A percentile compares a stretch with the other conserved stretches of the same genome.
Conservation (phyloP, 208 protist species). For the Herpetomonas tarakana region DNA sequence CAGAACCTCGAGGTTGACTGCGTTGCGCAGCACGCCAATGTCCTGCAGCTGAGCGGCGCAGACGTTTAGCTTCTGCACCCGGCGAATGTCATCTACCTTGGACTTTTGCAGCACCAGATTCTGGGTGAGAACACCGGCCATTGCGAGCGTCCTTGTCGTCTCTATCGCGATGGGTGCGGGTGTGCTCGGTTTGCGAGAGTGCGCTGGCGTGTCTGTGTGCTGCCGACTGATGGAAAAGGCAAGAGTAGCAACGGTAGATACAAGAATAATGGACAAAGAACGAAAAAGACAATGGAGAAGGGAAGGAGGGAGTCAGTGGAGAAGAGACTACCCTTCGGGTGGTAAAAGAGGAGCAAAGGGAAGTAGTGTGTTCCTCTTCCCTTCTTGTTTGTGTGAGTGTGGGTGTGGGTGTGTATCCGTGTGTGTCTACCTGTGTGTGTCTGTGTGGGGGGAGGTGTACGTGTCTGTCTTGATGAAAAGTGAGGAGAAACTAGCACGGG, state of each 20-base stretch:
- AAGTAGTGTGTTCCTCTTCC: too few species aligned
- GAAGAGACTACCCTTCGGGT: too few species aligned
- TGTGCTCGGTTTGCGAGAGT: background rate
- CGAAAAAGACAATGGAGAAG: slow-evolving; percentile 9
- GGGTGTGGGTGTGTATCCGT: too few species aligned
- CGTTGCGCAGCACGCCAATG: slow-evolving; percentile 75
- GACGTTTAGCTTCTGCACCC: slow-evolving; percentile 86
- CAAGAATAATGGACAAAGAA: slow-evolving; percentile 22
- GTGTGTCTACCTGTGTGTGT: too few species aligned
- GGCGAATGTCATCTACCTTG: slow-evolving; percentile 72
- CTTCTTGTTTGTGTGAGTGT: too few species aligned
- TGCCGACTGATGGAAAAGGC: background rate
- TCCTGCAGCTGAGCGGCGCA: slow-evolving; percentile 80
- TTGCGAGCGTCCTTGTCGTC: too few species aligned
- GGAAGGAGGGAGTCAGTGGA: too few species aligned
- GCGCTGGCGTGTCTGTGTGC: background rate
- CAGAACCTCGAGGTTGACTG: slow-evolving; percentile 72
- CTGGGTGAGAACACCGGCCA: slow-evolving; percentile 80
- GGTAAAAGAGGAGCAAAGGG: too few species aligned
- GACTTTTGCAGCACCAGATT: slow-evolving; percentile 84
- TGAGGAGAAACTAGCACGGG: too few species aligned
- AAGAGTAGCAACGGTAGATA: slow-evolving; percentile 19
- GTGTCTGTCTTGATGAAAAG: too few species aligned
- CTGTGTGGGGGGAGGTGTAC: too few species aligned
- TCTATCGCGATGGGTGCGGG: background rate